phyloP scores from a whole-genome alignment of 371 early-diverging fungal species.

The Synchytrium microbalum region DNA sequence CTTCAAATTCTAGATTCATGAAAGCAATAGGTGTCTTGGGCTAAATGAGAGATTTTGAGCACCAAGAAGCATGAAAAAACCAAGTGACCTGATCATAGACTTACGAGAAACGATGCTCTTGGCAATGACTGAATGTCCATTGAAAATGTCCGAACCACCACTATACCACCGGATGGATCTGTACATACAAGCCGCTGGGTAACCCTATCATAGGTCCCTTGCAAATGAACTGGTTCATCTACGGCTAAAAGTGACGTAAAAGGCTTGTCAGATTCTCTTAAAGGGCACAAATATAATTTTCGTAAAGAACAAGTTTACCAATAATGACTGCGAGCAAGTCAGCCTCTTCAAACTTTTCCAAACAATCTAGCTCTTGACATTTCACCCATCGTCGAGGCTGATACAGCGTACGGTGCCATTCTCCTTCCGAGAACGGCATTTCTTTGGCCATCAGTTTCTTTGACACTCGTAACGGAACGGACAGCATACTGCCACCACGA shows the following conservation, averaged over 20 bases:
- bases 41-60: background rate
- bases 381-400: conserved; percentile 34
- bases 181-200: background rate
- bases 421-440: conserved; percentile 15
- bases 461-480: conserved; percentile 9
- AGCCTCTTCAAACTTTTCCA: conserved; percentile 34
- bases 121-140: background rate
- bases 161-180: background rate
- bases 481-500: conserved; percentile 33
- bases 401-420: conserved; percentile 29
- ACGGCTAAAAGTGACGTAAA: background rate
- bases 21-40: background rate
- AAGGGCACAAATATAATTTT: background rate
- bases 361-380: conserved; percentile 29
- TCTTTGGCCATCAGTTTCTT: conserved; percentile 17
- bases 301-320: conserved; percentile 32
- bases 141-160: background rate
- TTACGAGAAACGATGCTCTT: background rate
- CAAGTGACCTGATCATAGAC: background rate
- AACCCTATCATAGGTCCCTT: background rate
- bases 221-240: background rate
- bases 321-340: conserved; percentile 50
- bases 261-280: background rate
- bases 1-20: background rate
- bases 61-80: background rate